phyloP scores from a whole-genome alignment of 2,329 filamentous ascomycete species.

The Paecilomyces dactylethromorphus region DNA sequence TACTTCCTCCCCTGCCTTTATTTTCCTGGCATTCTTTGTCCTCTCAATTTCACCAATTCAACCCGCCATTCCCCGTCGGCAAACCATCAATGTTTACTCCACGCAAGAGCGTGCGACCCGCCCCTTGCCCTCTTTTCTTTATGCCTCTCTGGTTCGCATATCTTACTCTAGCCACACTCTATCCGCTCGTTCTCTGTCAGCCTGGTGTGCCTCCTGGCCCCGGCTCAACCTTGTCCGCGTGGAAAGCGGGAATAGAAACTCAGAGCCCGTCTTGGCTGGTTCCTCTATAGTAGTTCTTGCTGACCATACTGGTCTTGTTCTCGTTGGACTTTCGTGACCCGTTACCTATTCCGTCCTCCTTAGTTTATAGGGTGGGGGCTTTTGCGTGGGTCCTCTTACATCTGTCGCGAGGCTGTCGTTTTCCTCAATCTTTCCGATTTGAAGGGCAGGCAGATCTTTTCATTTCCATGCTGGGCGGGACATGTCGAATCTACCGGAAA shows the following conservation, averaged over 20 bases:
- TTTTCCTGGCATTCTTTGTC: constrained; percentile 4
- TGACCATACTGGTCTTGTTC: constrained; percentile 5
- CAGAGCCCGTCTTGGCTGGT: constrained; percentile 23
- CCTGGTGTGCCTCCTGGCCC: constrained; percentile 11
- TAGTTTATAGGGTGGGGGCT: constrained; percentile 6
- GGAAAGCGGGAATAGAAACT: constrained; percentile 17
- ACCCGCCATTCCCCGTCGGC: constrained; percentile 1
- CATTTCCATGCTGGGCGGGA: constrained; percentile 31
- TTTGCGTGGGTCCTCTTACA: not conserved
- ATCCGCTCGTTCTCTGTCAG: constrained; percentile 8
- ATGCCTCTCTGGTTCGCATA: constrained; percentile 5
- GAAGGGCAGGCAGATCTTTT: constrained; percentile 5
- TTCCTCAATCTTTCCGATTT: not conserved
- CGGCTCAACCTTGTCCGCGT: constrained; percentile 15
- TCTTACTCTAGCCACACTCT: constrained; percentile 1
- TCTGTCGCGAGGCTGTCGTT: not conserved
- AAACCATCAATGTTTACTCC: constrained; percentile 19
- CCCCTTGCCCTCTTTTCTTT: constrained; percentile 7
- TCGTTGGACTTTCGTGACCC: constrained; percentile 8
- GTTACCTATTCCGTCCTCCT: constrained; percentile 5
- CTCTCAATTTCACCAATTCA: constrained; percentile 6
- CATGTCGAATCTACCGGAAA: constrained; percentile 39
- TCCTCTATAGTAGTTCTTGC: constrained; percentile 17
- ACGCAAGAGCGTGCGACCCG: constrained; percentile 10
- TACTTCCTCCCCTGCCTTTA: not conserved